phyloP scores from a whole-genome alignment of 108 stramenopile species.

The Ochromonas danica region DNA sequence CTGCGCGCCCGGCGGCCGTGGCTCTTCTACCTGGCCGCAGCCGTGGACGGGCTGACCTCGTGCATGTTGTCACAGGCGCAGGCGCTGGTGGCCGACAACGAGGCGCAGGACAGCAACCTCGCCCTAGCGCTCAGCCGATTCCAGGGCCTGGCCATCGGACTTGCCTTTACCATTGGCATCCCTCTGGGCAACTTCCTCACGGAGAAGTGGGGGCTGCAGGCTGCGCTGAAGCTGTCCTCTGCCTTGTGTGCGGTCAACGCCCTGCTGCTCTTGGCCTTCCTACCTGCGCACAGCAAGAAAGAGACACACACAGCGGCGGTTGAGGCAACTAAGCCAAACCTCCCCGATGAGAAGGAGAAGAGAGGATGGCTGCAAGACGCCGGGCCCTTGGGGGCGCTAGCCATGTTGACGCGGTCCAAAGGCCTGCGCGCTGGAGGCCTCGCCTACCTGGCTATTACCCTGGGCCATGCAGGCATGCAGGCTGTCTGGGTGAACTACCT shows the following conservation, averaged over 20 bases:
- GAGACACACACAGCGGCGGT: background rate
- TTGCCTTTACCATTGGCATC: background rate
- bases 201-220: background rate
- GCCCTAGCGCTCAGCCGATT: background rate
- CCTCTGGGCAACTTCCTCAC: background rate
- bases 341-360: background rate
- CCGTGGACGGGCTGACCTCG: background rate
- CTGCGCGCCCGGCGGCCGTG: background rate
- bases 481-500: background rate
- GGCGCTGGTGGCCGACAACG: background rate
- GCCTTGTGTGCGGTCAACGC: background rate
- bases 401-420: background rate
- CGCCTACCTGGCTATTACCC: background rate
- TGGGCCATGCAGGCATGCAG: background rate
- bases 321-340: background rate
- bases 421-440: background rate
- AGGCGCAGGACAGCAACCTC: background rate
- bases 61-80: constrained; percentile 1
- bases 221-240: background rate
- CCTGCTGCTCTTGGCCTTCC: background rate
- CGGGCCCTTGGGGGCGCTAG: background rate
- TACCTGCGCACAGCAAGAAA: background rate
- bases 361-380: background rate
- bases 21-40: background rate
- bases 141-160: background rate